Conservation (phyloP, 352 stramenopile genomes). For the Globisporangium alternatum region DNA sequence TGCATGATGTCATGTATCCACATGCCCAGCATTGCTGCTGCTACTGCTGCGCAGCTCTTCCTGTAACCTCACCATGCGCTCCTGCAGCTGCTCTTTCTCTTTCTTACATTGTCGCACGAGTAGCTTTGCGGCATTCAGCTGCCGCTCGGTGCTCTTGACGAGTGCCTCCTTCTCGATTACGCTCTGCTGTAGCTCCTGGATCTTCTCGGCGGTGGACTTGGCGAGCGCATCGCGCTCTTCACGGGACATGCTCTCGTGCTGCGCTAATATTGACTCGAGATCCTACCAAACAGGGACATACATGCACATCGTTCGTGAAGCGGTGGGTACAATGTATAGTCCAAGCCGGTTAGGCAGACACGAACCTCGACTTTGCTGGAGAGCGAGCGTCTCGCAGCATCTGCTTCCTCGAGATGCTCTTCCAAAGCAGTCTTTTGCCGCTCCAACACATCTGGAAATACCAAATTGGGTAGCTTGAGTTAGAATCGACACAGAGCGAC, state of each 20-base stretch:
- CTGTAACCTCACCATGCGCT: slow-evolving; percentile 42
- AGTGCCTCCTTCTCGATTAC: slow-evolving; percentile 46
- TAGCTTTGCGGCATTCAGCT: slow-evolving; percentile 70
- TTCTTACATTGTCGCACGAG: slow-evolving; percentile 64
- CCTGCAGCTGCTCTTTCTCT: slow-evolving; percentile 57
- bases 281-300: slow-evolving; percentile 23
- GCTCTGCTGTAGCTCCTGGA: slow-evolving; percentile 30
- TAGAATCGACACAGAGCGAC: not conserved
- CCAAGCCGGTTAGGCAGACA: not conserved
- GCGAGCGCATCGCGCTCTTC: slow-evolving; percentile 34
- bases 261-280: slow-evolving; percentile 32
- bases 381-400: slow-evolving; percentile 9
- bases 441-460: slow-evolving; percentile 8
- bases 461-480: not conserved
- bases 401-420: slow-evolving; percentile 10
- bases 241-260: slow-evolving; percentile 35
- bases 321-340: not conserved
- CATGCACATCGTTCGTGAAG: not conserved
- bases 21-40: not conserved
- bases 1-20: not conserved
- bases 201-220: slow-evolving; percentile 25
- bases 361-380: slow-evolving; percentile 20
- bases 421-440: slow-evolving; percentile 20
- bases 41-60: slow-evolving; percentile 11
- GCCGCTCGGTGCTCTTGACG: slow-evolving; percentile 51